Evolutionary conservation across 768 basidiomycete species (phyloP).

Genomic region (Suillus spraguei): DNA sequence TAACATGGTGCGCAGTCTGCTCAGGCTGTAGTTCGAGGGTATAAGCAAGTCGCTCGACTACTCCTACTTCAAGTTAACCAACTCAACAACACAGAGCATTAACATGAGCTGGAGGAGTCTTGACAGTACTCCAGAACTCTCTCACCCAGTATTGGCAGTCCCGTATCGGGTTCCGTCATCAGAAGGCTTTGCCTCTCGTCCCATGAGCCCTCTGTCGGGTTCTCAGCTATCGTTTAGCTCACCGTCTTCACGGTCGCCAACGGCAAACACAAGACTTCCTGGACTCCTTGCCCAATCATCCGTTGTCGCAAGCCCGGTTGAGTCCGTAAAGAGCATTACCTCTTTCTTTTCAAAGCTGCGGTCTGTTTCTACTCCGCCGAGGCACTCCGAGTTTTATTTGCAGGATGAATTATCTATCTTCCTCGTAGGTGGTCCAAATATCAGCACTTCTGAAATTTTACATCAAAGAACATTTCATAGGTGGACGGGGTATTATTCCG

Average conservation of each 20-base stretch:
- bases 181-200: slow-evolving; percentile 9
- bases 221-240: slow-evolving; percentile 11
- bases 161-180: slow-evolving; percentile 8
- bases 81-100: not conserved
- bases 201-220: slow-evolving; percentile 10
- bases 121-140: slow-evolving; percentile 8
- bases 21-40: not conserved
- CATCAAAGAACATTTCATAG: slow-evolving; percentile 20
- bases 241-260: slow-evolving; percentile 3
- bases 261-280: not conserved
- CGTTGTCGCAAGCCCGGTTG: slow-evolving; percentile 8
- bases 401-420: slow-evolving; percentile 25
- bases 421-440: slow-evolving; percentile 15
- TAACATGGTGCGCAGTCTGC: not conserved
- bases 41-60: slow-evolving; percentile 1
- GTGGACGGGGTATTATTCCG: slow-evolving; percentile 41
- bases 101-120: slow-evolving; percentile 14
- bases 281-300: slow-evolving; percentile 9
- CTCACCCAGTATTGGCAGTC: slow-evolving; percentile 5
- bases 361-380: slow-evolving; percentile 2
- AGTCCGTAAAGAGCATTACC: slow-evolving; percentile 10
- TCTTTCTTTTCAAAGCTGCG: slow-evolving; percentile 12
- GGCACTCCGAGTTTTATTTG: slow-evolving; percentile 23
- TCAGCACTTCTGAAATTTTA: not conserved
- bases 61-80: not conserved